A percentile compares a stretch with the other conserved stretches of the same genome.
Conservation (phyloP, 1,139 yeast species). For the Nakaseomyces nivariensis region DNA sequence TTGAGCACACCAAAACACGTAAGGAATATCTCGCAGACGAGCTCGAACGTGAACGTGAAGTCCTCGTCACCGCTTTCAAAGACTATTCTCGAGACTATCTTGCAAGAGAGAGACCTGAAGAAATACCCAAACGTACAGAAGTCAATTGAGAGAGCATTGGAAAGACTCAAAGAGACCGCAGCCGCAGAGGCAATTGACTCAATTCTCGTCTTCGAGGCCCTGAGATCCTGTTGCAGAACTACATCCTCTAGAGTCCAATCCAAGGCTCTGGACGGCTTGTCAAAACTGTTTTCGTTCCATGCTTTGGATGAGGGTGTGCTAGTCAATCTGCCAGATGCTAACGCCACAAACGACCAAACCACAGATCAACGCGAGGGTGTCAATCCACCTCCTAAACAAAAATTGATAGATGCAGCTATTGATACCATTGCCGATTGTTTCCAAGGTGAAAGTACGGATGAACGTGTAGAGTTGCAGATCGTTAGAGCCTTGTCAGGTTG, state of each 20-base stretch:
- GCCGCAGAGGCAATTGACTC: conserved; percentile 34
- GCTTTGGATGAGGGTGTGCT: conserved; percentile 43
- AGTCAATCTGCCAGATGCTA: conserved; percentile 34
- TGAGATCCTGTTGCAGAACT: conserved; percentile 49
- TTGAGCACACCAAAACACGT: conserved; percentile 5
- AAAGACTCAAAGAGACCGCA: conserved; percentile 19
- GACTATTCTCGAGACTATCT: conserved; percentile 22
- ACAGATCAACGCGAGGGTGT: conserved; percentile 25
- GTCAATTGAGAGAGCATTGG: conserved; percentile 21
- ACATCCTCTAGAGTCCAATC: conserved; percentile 43
- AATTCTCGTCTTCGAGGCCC: conserved; percentile 46
- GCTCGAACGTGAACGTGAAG: conserved; percentile 1
- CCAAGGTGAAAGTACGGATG: conserved; percentile 87
- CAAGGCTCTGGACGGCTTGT: conserved; percentile 52
- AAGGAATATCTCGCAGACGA: conserved; percentile 10
- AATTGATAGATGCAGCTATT: conserved; percentile 73
- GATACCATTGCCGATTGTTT: conserved; percentile 78
- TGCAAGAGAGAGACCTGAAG: conserved; percentile 25
- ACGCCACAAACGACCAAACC: conserved; percentile 29
- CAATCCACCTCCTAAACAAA: conserved; percentile 45
- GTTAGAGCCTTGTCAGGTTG: conserved; percentile 87
- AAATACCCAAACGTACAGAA: conserved; percentile 22
- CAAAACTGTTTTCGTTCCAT: conserved; percentile 56
- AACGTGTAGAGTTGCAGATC: conserved; percentile 81
- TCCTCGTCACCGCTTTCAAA: conserved; percentile 15